Percentiles rank a stretch among this genome's conserved stretches.
Conservation (phyloP, 805 yeast species). For the Kodamaea sagamina region DNA sequence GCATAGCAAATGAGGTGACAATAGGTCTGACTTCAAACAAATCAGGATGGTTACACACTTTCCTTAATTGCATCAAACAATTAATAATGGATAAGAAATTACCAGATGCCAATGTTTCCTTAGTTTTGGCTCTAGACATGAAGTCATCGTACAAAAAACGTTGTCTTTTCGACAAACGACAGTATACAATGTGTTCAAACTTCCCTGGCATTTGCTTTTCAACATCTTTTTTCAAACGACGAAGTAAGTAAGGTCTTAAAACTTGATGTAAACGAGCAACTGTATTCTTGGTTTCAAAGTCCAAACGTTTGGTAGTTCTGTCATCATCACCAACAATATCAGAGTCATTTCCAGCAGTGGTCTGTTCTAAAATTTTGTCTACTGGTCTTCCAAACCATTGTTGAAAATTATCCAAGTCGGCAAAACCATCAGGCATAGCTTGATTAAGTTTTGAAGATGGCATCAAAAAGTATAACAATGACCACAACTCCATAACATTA, state of each 20-base stretch:
- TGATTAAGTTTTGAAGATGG: conserved; percentile 76
- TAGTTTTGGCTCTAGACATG: conserved; percentile 94
- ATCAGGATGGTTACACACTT: conserved; percentile 97
- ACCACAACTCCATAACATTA: conserved; percentile 94
- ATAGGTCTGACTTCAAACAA: conserved; percentile 94
- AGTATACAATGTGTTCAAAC: conserved; percentile 91
- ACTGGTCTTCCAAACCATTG: conserved; percentile 99
- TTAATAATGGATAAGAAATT: conserved; percentile 93
- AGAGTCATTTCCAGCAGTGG: conserved; percentile 33
- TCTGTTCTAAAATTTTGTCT: conserved; percentile 81
- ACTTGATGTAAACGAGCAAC: conserved; percentile 91
- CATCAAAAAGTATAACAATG: conserved; percentile 90
- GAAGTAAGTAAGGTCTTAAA: conserved; percentile 83
- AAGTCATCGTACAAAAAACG: conserved; percentile 92
- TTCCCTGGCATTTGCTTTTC: conserved; percentile 99
- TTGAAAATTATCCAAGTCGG: conserved; percentile 92
- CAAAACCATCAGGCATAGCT: conserved; percentile 92
- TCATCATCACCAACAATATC: conserved; percentile 48
- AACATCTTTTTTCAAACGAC: conserved; percentile 93
- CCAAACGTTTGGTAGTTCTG: conserved; percentile 45
- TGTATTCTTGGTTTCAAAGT: conserved; percentile 78
- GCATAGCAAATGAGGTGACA: conserved; percentile 82
- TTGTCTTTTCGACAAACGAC: conserved; percentile 90
- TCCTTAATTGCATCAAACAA: conserved; percentile 95
- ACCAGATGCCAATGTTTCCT: conserved; percentile 90